phyloP scores from a whole-genome alignment of 1,284 basidiomycete genomes.

The Ustilago crameri region DNA sequence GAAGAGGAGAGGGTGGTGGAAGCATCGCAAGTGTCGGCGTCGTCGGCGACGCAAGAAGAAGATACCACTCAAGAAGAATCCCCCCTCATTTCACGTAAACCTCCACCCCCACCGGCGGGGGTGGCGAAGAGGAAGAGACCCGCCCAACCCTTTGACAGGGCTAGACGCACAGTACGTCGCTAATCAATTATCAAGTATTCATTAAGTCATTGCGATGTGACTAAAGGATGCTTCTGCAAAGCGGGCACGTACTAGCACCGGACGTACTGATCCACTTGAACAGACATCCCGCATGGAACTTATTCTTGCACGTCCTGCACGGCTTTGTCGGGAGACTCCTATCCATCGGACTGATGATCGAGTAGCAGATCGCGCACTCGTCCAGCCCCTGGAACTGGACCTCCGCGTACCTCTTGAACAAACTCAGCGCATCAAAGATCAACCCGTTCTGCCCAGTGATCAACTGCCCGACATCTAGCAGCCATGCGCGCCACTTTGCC shows the following conservation, averaged over 20 bases:
- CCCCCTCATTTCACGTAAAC: background rate
- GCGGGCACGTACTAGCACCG: slow-evolving; percentile 87
- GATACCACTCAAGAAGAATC: slow-evolving; percentile 34
- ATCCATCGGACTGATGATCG: slow-evolving; percentile 92
- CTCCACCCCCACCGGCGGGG: no score
- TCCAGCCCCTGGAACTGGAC: slow-evolving; percentile 66
- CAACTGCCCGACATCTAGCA: slow-evolving; percentile 90
- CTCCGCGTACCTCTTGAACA: slow-evolving; percentile 95
- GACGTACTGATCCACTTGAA: slow-evolving; percentile 85
- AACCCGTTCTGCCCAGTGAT: slow-evolving; percentile 86
- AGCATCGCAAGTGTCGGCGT: slow-evolving; percentile 24
- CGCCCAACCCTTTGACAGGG: no score
- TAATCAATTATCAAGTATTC: background rate
- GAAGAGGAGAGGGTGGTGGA: background rate
- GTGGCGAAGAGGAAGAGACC: no score
- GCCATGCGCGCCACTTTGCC: slow-evolving; percentile 91
- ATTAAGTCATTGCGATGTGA: slow-evolving; percentile 1
- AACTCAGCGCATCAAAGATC: slow-evolving; percentile 86
- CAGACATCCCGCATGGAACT: slow-evolving; percentile 77
- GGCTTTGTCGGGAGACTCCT: slow-evolving; percentile 88
- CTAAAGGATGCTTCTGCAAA: slow-evolving; percentile 77
- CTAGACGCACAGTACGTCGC: no score
- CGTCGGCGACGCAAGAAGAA: slow-evolving; percentile 40
- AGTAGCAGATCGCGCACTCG: slow-evolving; percentile 71
- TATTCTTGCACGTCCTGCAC: slow-evolving; percentile 92